Evolutionary conservation across 2,329 filamentous ascomycete species (phyloP).

Genomic region (Paradendryphiella salina): DNA sequence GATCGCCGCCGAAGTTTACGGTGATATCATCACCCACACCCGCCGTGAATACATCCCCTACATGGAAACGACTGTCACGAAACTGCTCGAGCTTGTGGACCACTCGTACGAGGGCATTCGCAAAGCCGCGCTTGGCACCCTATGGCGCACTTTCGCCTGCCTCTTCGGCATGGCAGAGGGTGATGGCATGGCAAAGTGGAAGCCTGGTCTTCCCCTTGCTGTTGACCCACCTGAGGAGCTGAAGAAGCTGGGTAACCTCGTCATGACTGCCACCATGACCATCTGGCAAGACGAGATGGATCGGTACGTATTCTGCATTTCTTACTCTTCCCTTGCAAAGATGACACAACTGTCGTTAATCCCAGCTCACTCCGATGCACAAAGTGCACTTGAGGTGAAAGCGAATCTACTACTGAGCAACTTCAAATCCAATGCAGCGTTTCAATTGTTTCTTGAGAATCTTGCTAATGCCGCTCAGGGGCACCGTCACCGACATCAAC

Average conservation of each 20-base stretch:
- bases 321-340: slow-evolving; percentile 46
- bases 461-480: slow-evolving; percentile 55
- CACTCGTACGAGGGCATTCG: slow-evolving; percentile 92
- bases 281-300: slow-evolving; percentile 91
- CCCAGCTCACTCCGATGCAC: slow-evolving; percentile 99
- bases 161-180: slow-evolving; percentile 88
- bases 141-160: slow-evolving; percentile 91
- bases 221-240: slow-evolving; percentile 78
- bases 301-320: slow-evolving; percentile 67
- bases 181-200: slow-evolving; percentile 77
- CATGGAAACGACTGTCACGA: slow-evolving; percentile 84
- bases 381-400: slow-evolving; percentile 85
- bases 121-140: slow-evolving; percentile 85
- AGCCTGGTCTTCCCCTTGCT: slow-evolving; percentile 81
- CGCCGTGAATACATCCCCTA: slow-evolving; percentile 80
- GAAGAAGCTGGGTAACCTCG: slow-evolving; percentile 80
- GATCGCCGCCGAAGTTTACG: slow-evolving; percentile 91
- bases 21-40: slow-evolving; percentile 86
- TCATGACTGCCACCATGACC: slow-evolving; percentile 80
- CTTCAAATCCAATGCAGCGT: slow-evolving; percentile 49
- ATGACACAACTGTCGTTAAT: slow-evolving; percentile 90
- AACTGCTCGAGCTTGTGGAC: slow-evolving; percentile 77
- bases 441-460: slow-evolving; percentile 8
- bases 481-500: slow-evolving; percentile 92
- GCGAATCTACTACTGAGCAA: slow-evolving; percentile 64